These are phyloP conservation scores for Apiosordaria backusii DNA, from an alignment of 495 filamentous ascomycete genomes.

Conservation along the genomic window DNA sequence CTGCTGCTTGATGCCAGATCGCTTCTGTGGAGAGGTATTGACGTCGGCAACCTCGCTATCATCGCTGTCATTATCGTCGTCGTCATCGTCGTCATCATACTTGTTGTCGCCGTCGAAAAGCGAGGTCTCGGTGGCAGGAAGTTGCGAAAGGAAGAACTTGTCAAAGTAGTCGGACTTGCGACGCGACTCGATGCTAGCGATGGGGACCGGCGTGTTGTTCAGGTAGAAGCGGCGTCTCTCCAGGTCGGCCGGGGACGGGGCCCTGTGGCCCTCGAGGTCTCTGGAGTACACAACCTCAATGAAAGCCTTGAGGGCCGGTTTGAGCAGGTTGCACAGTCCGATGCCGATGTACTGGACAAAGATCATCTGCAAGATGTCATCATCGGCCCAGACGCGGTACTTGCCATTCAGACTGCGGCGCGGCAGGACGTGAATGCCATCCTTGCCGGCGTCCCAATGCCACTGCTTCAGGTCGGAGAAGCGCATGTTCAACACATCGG, in stretches of 20 bases:
- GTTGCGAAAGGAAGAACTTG: slow-evolving; percentile 41
- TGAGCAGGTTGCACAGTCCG: slow-evolving; percentile 53
- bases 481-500: slow-evolving; percentile 67
- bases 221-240: slow-evolving; percentile 22
- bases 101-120: slow-evolving; percentile 34
- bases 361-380: slow-evolving; percentile 63
- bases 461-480: slow-evolving; percentile 57
- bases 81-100: slow-evolving; percentile 23
- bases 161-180: slow-evolving; percentile 24
- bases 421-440: slow-evolving; percentile 56
- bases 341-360: slow-evolving; percentile 63
- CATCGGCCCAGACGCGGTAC: slow-evolving; percentile 65
- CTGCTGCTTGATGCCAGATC: slow-evolving; percentile 51
- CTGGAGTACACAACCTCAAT: slow-evolving; percentile 26
- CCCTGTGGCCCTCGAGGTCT: slow-evolving; percentile 13
- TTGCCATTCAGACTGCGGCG: slow-evolving; percentile 65
- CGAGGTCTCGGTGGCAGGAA: slow-evolving; percentile 48
- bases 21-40: slow-evolving; percentile 14
- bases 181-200: too few species aligned
- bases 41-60: neutral
- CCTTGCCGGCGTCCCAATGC: slow-evolving; percentile 50
- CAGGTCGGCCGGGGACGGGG: slow-evolving; percentile 16
- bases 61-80: slow-evolving; percentile 5
- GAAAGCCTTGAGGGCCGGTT: slow-evolving; percentile 37
- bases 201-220: too few species aligned